Conservation (phyloP, 2,329 filamentous ascomycete genomes). For the Pezicula carpinea region DNA sequence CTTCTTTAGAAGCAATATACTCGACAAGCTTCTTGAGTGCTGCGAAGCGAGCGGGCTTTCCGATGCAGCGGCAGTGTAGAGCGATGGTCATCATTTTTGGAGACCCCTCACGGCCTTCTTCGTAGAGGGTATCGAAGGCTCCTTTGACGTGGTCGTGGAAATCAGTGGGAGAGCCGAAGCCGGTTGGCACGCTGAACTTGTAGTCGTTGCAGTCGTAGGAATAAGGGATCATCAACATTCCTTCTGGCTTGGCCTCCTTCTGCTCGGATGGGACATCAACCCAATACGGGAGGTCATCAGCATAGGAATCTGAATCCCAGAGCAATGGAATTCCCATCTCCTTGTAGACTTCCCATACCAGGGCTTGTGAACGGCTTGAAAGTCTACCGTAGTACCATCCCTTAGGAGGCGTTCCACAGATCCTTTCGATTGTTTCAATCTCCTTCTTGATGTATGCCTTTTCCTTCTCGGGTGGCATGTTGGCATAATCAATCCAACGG, state of each 20-base stretch:
- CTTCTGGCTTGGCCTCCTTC: conserved; percentile 33
- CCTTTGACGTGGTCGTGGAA: conserved; percentile 39
- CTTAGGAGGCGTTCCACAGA: conserved; percentile 29
- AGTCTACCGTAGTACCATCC: conserved; percentile 32
- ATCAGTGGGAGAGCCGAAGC: conserved; percentile 18
- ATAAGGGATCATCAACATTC: conserved; percentile 50
- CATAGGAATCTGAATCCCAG: conserved; percentile 46
- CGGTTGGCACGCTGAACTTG: conserved; percentile 24
- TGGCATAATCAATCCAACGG: conserved; percentile 38
- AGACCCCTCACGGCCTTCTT: conserved; percentile 29
- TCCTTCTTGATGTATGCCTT: conserved; percentile 35
- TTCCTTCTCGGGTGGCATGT: conserved; percentile 32
- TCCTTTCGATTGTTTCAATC: conserved; percentile 30
- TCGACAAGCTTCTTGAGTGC: conserved; percentile 49
- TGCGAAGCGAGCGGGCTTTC: conserved; percentile 45
- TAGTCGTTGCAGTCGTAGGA: conserved; percentile 48
- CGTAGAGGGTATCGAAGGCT: conserved; percentile 51
- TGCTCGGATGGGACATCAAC: conserved; percentile 46
- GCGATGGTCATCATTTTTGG: conserved; percentile 56
- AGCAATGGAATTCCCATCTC: conserved; percentile 47
- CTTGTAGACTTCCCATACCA: conserved; percentile 44
- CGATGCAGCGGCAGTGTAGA: conserved; percentile 48
- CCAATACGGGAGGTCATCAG: conserved; percentile 53
- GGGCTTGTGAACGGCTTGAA: conserved; percentile 35
- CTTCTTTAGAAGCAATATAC: conserved; percentile 46